A percentile compares a stretch with the other conserved stretches of the same genome.
phyloP scores from a whole-genome alignment of 257 asterid genomes.

The Solanum pennellii region DNA sequence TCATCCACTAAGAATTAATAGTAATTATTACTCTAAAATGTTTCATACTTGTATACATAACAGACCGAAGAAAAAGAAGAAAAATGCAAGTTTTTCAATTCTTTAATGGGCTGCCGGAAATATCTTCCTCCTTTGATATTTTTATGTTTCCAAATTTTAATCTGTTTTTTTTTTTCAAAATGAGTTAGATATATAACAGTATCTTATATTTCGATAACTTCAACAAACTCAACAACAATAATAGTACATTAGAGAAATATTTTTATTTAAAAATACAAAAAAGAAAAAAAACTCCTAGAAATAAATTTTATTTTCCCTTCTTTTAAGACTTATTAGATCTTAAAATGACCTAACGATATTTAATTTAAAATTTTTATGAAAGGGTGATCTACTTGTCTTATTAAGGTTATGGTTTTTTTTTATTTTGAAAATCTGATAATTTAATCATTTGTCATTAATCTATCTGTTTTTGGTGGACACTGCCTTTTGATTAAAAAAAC shows the following conservation, averaged over 20 bases:
- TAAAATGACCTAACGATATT: background rate
- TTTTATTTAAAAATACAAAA: background rate
- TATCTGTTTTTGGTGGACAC: background rate
- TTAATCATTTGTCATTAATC: background rate
- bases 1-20: background rate
- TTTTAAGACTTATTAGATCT: too few species aligned
- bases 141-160: background rate
- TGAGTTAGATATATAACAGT: too few species aligned
- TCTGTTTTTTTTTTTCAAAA: background rate
- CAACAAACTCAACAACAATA: background rate
- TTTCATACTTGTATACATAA: background rate
- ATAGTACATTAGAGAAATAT: too few species aligned
- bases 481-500: background rate
- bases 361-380: background rate
- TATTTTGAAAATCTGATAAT: background rate
- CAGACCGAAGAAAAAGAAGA: background rate
- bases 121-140: background rate
- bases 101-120: background rate
- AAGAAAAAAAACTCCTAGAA: background rate
- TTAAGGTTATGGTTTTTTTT: slow-evolving; percentile 6
- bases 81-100: background rate
- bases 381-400: background rate
- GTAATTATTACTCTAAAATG: background rate
- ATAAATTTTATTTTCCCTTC: too few species aligned
- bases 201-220: background rate